Conservation (phyloP, 2,329 filamentous ascomycete species). For the Botrytis tulipae region DNA sequence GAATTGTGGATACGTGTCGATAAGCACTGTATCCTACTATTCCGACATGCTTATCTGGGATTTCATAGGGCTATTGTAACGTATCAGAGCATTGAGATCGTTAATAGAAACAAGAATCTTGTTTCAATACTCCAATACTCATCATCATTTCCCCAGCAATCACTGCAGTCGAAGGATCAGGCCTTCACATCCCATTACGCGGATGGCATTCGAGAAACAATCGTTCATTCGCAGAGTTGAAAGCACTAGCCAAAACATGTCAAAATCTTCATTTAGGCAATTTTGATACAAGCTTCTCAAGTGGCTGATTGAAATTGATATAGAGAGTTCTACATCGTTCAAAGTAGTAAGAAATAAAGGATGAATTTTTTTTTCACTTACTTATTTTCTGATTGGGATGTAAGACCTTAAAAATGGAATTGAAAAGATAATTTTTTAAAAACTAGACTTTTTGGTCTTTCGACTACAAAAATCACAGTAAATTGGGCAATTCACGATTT, state of each 20-base stretch:
- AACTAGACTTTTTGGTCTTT: too few species aligned
- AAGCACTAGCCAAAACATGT: too few species aligned
- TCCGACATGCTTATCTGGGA: background rate
- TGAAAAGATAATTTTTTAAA: too few species aligned
- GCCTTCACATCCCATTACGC: background rate
- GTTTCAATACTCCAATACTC: background rate
- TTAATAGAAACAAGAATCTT: background rate
- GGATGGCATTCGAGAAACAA: background rate
- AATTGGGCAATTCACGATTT: too few species aligned
- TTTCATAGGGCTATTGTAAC: background rate
- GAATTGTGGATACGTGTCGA: background rate
- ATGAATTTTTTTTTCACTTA: too few species aligned
- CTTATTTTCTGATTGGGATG: too few species aligned
- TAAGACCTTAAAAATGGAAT: too few species aligned
- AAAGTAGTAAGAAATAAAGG: too few species aligned
- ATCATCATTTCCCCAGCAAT: background rate
- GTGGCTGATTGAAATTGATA: background rate
- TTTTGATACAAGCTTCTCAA: background rate
- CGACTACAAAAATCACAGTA: too few species aligned
- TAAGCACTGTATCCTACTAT: background rate
- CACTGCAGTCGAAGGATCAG: background rate
- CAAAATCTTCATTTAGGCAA: background rate
- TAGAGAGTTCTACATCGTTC: too few species aligned
- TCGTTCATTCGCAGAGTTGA: background rate
- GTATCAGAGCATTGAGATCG: background rate